These are phyloP conservation scores for Zygosaccharomyces siamensis DNA, from an alignment of 805 yeast species.

Conservation along the genomic window DNA sequence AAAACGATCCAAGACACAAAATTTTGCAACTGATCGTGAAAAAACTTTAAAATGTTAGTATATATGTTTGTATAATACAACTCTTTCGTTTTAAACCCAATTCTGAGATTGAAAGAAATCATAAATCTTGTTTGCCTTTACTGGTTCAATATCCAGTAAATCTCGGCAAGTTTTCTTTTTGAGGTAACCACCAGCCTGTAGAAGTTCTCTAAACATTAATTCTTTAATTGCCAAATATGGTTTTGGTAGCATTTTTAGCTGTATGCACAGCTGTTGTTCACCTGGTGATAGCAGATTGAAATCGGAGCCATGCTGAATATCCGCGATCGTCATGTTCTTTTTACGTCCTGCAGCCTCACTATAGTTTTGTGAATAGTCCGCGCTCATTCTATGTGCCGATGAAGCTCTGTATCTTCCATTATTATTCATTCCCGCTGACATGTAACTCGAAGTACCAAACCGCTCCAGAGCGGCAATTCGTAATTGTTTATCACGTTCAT, in stretches of 20 bases:
- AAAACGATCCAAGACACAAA: constrained; percentile 28
- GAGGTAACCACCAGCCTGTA: constrained; percentile 77
- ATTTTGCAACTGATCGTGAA: constrained; percentile 33
- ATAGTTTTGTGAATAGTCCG: constrained; percentile 27
- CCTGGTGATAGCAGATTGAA: constrained; percentile 78
- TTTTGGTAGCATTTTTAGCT: constrained; percentile 80
- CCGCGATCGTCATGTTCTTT: constrained; percentile 49
- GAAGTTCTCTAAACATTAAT: constrained; percentile 77
- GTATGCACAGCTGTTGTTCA: constrained; percentile 81
- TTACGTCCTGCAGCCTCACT: constrained; percentile 36
- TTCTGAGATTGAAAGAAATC: constrained; percentile 91
- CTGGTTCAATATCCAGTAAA: constrained; percentile 74
- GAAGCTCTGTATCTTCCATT: constrained; percentile 28
- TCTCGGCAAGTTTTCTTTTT: constrained; percentile 85
- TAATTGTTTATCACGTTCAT: constrained; percentile 79
- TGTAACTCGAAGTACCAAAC: constrained; percentile 34
- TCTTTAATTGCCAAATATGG: constrained; percentile 92
- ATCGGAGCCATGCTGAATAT: constrained; percentile 75
- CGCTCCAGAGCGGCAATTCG: constrained; percentile 61
- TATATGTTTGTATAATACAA: constrained; percentile 2
- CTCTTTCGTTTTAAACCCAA: constrained; percentile 49
- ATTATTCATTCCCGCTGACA: constrained; percentile 22
- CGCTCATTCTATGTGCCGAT: constrained; percentile 27
- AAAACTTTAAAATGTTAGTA: constrained; percentile 22
- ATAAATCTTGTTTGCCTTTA: constrained; percentile 80